phyloP scores from a whole-genome alignment of 805 yeast genomes.

The Peterozyma xylosa region DNA sequence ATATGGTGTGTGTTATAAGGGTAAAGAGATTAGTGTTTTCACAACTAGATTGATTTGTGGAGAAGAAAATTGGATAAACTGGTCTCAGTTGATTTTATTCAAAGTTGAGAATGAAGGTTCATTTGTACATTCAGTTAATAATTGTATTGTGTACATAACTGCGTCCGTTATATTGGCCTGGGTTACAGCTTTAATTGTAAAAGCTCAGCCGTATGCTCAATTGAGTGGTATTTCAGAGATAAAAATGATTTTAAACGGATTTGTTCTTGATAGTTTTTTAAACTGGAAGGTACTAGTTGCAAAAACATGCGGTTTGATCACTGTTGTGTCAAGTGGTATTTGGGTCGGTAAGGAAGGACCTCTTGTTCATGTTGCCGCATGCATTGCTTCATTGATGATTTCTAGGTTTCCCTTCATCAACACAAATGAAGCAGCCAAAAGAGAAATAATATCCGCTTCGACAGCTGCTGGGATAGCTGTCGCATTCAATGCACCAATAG shows the following conservation, averaged over 20 bases:
- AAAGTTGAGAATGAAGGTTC: slow-evolving; percentile 16
- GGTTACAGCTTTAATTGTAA: slow-evolving; percentile 25
- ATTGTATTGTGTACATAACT: slow-evolving; percentile 28
- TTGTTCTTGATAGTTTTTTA: slow-evolving; percentile 45
- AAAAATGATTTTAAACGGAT: slow-evolving; percentile 61
- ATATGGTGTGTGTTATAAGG: slow-evolving; percentile 39
- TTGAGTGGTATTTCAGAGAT: slow-evolving; percentile 72
- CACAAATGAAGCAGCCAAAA: slow-evolving; percentile 47
- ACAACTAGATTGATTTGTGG: slow-evolving; percentile 23
- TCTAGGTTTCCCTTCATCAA: slow-evolving; percentile 20
- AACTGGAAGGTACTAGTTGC: slow-evolving; percentile 41
- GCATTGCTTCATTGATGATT: slow-evolving; percentile 37
- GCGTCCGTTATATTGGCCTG: slow-evolving; percentile 31
- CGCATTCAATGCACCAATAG: slow-evolving; percentile 83
- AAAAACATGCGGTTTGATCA: slow-evolving; percentile 50
- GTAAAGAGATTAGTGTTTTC: slow-evolving; percentile 11
- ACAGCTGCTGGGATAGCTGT: slow-evolving; percentile 80
- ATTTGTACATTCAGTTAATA: slow-evolving; percentile 14
- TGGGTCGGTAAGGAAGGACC: slow-evolving; percentile 91
- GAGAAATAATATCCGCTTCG: slow-evolving; percentile 68
- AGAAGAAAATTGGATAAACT: slow-evolving; percentile 17
- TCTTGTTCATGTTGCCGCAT: slow-evolving; percentile 69
- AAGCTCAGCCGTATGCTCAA: slow-evolving; percentile 28
- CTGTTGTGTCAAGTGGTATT: slow-evolving; percentile 68
- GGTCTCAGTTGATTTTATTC: slow-evolving; percentile 25